A percentile compares a stretch with the other conserved stretches of the same genome.
Evolutionary conservation across 345 rosid species (phyloP).

Genomic region (Eucalyptus erythrocorys): DNA sequence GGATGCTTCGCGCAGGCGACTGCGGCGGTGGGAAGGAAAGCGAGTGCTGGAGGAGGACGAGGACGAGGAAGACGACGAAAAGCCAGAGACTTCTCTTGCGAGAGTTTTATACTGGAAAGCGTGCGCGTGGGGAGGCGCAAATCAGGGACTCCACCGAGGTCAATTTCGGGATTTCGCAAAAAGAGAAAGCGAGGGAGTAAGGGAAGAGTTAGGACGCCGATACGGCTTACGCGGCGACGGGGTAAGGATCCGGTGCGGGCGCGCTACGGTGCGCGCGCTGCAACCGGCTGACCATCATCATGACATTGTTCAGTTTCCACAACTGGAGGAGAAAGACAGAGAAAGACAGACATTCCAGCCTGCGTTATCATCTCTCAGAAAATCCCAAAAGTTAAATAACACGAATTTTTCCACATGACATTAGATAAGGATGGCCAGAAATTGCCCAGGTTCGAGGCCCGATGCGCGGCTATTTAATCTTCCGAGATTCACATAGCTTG

Average conservation of each 20-base stretch:
- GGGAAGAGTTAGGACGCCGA: not conserved
- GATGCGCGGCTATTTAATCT: not conserved
- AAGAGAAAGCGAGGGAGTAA: not conserved
- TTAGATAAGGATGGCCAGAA: not conserved
- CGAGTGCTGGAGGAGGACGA: not conserved
- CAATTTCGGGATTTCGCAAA: not conserved
- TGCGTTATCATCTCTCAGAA: not conserved
- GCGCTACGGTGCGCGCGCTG: not conserved
- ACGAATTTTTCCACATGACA: not conserved
- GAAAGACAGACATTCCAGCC: not conserved
- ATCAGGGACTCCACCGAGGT: not conserved
- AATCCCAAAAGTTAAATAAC: not conserved
- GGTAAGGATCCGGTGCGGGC: not conserved
- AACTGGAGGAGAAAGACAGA: not conserved
- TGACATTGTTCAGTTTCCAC: rapidly evolving
- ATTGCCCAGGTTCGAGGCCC: not conserved
- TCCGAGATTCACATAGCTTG: not conserved
- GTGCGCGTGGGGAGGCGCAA: not conserved
- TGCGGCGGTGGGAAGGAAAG: not conserved
- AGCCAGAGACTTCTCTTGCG: not conserved
- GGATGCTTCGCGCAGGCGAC: not conserved
- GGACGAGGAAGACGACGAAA: not conserved
- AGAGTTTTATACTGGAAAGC: not conserved
- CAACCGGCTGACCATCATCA: not conserved
- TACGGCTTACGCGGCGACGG: not conserved